Evolutionary conservation across 78 protist genomes (phyloP).

Genomic region (Dictyostelium intermedium): DNA sequence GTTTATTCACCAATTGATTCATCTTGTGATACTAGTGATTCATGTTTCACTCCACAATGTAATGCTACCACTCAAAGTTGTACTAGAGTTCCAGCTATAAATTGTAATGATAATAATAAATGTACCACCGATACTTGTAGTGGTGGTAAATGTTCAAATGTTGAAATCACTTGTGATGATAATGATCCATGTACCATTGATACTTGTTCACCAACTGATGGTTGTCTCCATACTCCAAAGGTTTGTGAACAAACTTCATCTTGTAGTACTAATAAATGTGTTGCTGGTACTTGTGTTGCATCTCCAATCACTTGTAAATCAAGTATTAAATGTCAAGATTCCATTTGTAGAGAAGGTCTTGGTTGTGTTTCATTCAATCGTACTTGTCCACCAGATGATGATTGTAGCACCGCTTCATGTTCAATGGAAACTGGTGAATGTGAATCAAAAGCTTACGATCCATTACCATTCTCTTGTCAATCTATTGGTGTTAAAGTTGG

Average conservation of each 20-base stretch:
- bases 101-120: neutral
- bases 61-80: neutral
- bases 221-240: slow-evolving; percentile 2
- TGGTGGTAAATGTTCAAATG: neutral
- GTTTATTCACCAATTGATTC: neutral
- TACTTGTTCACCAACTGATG: neutral
- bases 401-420: slow-evolving; percentile 18
- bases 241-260: neutral
- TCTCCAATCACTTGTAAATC: neutral
- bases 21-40: neutral
- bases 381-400: slow-evolving; percentile 15
- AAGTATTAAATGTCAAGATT: neutral
- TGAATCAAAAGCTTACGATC: slow-evolving; percentile 3
- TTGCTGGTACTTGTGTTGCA: neutral
- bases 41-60: neutral
- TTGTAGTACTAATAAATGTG: neutral
- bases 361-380: slow-evolving; percentile 27
- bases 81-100: neutral
- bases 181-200: slow-evolving; percentile 31
- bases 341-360: slow-evolving; percentile 14
- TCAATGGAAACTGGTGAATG: slow-evolving; percentile 23
- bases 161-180: neutral
- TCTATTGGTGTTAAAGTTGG: slow-evolving; percentile 37
- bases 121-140: slow-evolving; percentile 24
- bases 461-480: slow-evolving; percentile 66